Percentiles rank a stretch among this genome's conserved stretches.
Conservation (phyloP, 305 asterid genomes). For the Plantago coronopus region DNA sequence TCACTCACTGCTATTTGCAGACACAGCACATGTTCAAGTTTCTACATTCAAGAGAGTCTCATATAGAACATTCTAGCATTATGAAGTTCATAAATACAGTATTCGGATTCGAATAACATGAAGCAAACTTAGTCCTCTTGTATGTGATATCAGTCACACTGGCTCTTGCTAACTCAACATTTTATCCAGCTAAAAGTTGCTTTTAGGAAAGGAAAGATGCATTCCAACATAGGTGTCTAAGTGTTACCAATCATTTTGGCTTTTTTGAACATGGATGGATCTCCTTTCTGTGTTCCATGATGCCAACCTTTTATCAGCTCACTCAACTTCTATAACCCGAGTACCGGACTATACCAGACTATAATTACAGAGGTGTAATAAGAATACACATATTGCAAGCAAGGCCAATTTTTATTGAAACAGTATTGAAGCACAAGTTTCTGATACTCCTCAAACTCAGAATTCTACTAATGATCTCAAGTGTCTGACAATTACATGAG, state of each 20-base stretch:
- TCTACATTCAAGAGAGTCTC: no score
- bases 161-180: not conserved
- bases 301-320: not conserved
- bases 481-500: no score
- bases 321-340: not conserved
- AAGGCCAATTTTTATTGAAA: not conserved
- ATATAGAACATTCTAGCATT: no score
- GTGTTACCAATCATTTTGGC: not conserved
- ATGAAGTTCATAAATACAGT: no score
- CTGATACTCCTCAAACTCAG: not conserved
- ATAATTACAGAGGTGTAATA: not conserved
- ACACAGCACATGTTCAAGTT: no score
- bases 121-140: not conserved
- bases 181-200: not conserved
- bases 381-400: constrained; percentile 1
- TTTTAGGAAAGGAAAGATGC: not conserved
- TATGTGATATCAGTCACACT: not conserved
- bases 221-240: not conserved
- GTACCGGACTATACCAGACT: no score
- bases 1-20: no score
- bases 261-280: constrained; percentile 6
- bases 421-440: not conserved
- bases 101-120: no score
- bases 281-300: not conserved
- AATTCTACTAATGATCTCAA: no score